These are phyloP conservation scores for Nissolia schottii DNA, from an alignment of 306 rosid species.

Conservation along the genomic window DNA sequence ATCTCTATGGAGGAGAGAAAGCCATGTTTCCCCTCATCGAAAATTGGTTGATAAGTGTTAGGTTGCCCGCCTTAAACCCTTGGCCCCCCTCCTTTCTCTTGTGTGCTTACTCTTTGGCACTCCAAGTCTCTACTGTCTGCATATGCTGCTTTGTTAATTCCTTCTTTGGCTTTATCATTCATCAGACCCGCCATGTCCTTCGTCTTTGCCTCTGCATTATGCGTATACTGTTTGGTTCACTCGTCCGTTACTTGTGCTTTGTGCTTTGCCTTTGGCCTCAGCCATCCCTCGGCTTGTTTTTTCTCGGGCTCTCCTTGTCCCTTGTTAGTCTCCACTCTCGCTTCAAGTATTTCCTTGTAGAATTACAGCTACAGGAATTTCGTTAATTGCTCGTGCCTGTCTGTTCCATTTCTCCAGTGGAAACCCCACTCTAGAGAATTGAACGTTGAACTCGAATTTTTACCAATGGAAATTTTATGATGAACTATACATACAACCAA, in stretches of 20 bases:
- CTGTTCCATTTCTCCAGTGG: no score
- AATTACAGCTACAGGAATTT: slow-evolving; percentile 9
- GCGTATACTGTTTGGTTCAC: not conserved
- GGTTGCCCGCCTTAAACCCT: not conserved
- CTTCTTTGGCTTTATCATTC: slow-evolving; percentile 17
- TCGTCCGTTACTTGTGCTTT: not conserved
- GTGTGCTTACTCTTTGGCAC: not conserved
- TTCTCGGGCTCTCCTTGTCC: slow-evolving; percentile 14
- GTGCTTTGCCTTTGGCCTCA: slow-evolving; percentile 7
- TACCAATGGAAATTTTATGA: not conserved
- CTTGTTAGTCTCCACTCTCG: not conserved
- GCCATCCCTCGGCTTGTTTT: not conserved
- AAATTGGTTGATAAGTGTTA: not conserved
- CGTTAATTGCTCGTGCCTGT: slow-evolving; percentile 32
- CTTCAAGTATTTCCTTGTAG: slow-evolving; percentile 8
- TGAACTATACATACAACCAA: slow-evolving; percentile 21
- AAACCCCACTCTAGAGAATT: no score
- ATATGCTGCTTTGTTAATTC: not conserved
- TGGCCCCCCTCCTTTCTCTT: not conserved
- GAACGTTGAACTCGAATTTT: not conserved
- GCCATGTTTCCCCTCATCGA: not conserved
- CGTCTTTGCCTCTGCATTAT: slow-evolving; percentile 10
- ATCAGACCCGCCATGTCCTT: not conserved
- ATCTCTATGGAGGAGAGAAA: not conserved
- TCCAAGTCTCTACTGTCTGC: no score